Percentiles rank a stretch among this genome's conserved stretches.
These are phyloP conservation scores for Cyclotella cryptica DNA, from an alignment of 108 stramenopile genomes.

Conservation along the genomic window DNA sequence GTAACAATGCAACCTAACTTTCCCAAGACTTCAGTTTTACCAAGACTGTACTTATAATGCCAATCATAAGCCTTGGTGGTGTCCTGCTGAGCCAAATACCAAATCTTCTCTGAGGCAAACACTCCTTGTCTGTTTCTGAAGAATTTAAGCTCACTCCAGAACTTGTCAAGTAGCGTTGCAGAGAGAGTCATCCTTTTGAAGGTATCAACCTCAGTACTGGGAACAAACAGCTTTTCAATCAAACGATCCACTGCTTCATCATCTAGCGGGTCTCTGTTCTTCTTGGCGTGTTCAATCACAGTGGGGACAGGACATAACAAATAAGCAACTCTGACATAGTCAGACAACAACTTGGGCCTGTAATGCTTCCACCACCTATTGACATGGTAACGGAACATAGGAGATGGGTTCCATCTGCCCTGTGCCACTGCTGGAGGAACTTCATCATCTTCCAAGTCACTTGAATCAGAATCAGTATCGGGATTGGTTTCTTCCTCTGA, in stretches of 20 bases:
- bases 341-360: not conserved
- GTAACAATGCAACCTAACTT: constrained; percentile 11
- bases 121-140: not conserved
- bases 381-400: not conserved
- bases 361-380: constrained; percentile 2
- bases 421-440: not conserved
- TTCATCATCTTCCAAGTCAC: not conserved
- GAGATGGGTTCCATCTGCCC: not conserved
- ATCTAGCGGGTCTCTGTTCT: not conserved
- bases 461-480: not conserved
- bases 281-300: not conserved
- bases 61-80: not conserved
- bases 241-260: not conserved
- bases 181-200: not conserved
- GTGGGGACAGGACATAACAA: constrained; percentile 3
- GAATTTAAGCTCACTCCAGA: not conserved
- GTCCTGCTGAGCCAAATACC: constrained; percentile 2
- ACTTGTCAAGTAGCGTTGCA: constrained; percentile 3
- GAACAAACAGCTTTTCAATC: constrained; percentile 1
- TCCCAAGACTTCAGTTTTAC: constrained; percentile 14
- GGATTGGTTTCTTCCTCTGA: not conserved
- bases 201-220: not conserved
- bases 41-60: constrained; percentile 10
- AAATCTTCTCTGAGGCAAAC: constrained; percentile 3
- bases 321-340: constrained; percentile 18